A percentile compares a stretch with the other conserved stretches of the same genome.
Evolutionary conservation across 2,329 filamentous ascomycete genomes (phyloP).

Genomic region (Exophiala sp.): DNA sequence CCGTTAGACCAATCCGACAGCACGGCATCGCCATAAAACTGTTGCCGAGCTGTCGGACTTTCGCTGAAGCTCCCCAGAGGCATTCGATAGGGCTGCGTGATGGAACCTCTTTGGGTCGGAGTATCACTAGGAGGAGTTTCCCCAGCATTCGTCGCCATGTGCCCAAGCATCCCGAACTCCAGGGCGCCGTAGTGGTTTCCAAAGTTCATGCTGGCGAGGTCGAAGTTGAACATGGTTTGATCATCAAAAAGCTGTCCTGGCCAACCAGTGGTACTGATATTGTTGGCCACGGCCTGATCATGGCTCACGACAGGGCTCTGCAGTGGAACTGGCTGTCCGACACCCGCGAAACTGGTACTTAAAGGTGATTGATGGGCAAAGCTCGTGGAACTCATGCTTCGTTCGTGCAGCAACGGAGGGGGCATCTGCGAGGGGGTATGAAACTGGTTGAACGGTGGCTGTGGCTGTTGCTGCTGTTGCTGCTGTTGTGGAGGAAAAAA

Average conservation of each 20-base stretch:
- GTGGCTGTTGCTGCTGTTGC: no score
- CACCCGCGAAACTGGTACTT: slow-evolving; percentile 63
- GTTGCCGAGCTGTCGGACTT: slow-evolving; percentile 39
- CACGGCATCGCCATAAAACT: slow-evolving; percentile 41
- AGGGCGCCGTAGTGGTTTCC: slow-evolving; percentile 92
- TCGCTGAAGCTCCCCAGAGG: slow-evolving; percentile 38
- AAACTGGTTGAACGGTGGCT: slow-evolving; percentile 35
- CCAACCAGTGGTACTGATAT: slow-evolving; percentile 33
- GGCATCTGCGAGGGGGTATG: slow-evolving; percentile 39
- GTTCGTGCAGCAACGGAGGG: slow-evolving; percentile 41
- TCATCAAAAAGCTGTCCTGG: slow-evolving; percentile 71
- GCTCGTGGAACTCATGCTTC: slow-evolving; percentile 46
- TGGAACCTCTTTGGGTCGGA: slow-evolving; percentile 43
- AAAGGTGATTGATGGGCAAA: slow-evolving; percentile 65
- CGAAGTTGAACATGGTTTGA: slow-evolving; percentile 89
- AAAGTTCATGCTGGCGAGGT: slow-evolving; percentile 88
- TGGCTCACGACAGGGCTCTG: slow-evolving; percentile 38
- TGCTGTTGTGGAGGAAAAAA: no score
- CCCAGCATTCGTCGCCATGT: slow-evolving; percentile 89
- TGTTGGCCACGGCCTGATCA: slow-evolving; percentile 34
- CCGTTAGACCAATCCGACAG: slow-evolving; percentile 43
- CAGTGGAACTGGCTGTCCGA: slow-evolving; percentile 35
- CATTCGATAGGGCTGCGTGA: slow-evolving; percentile 39
- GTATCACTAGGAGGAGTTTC: slow-evolving; percentile 67
- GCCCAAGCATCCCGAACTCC: slow-evolving; percentile 92